A percentile compares a stretch with the other conserved stretches of the same genome.
Conservation (phyloP, 2,329 filamentous ascomycete genomes). For the Allantophomopsis cytisporea region DNA sequence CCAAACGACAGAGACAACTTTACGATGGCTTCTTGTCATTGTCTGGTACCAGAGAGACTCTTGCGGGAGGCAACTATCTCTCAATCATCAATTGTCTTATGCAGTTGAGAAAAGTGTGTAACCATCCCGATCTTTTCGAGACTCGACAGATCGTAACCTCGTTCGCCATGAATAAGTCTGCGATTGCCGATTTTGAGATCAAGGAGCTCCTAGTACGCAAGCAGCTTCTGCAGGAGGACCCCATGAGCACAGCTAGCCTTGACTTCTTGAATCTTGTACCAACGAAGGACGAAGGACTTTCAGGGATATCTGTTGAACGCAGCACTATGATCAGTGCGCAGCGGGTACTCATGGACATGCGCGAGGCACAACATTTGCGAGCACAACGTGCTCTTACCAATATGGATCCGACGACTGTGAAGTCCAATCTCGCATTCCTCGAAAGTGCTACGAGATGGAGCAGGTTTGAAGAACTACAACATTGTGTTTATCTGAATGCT, state of each 20-base stretch:
- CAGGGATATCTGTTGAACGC: slow-evolving; percentile 34
- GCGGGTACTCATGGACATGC: slow-evolving; percentile 52
- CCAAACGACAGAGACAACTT: slow-evolving; percentile 85
- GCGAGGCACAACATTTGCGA: slow-evolving; percentile 53
- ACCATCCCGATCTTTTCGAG: slow-evolving; percentile 93
- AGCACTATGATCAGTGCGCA: slow-evolving; percentile 58
- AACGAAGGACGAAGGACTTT: slow-evolving; percentile 53
- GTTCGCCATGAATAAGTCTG: slow-evolving; percentile 77
- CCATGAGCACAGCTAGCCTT: slow-evolving; percentile 53
- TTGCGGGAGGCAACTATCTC: slow-evolving; percentile 88
- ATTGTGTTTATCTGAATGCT: slow-evolving; percentile 68
- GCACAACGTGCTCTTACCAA: slow-evolving; percentile 38
- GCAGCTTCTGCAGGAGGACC: slow-evolving; percentile 45
- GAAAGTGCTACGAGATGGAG: slow-evolving; percentile 58
- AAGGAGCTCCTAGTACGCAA: slow-evolving; percentile 59
- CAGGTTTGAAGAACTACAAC: slow-evolving; percentile 66
- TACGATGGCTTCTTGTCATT: slow-evolving; percentile 95
- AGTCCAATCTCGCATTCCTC: slow-evolving; percentile 57
- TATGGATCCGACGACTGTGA: slow-evolving; percentile 53
- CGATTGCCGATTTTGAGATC: slow-evolving; percentile 58
- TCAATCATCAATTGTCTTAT: slow-evolving; percentile 98
- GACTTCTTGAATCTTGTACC: slow-evolving; percentile 71
- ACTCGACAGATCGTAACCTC: slow-evolving; percentile 95
- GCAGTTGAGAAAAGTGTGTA: slow-evolving; percentile 95
- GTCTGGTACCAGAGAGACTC: slow-evolving; percentile 75